Conservation (phyloP, 495 filamentous ascomycete genomes). For the Rusavskia elegans region DNA sequence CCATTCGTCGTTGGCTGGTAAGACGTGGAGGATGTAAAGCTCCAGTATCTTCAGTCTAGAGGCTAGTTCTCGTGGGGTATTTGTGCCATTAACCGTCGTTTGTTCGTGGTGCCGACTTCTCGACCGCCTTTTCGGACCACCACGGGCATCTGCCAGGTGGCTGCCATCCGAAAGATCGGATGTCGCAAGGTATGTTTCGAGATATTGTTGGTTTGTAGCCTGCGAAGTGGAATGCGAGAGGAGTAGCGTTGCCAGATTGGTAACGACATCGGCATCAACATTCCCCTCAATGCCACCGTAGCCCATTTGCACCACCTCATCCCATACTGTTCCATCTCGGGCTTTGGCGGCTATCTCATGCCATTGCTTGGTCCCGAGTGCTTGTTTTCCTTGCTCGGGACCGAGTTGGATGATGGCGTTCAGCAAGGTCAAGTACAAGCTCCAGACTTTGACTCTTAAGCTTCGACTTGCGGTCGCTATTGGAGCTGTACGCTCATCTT, state of each 20-base stretch:
- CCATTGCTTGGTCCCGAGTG: conserved; percentile 76
- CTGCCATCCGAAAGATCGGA: conserved; percentile 48
- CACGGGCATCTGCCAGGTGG: conserved; percentile 12
- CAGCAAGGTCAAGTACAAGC: conserved; percentile 81
- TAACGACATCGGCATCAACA: conserved; percentile 88
- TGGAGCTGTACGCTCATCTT: conserved; percentile 35
- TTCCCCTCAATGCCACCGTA: conserved; percentile 77
- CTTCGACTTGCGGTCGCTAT: conserved; percentile 57
- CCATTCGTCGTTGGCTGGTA: conserved; percentile 85
- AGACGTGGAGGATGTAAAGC: conserved; percentile 82
- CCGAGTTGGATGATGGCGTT: conserved; percentile 81
- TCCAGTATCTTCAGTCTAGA: conserved; percentile 79
- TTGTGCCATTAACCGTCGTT: conserved; percentile 36
- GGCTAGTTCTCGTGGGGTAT: conserved; percentile 61
- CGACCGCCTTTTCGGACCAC: neutral
- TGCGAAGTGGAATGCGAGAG: conserved; percentile 77
- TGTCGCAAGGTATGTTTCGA: conserved; percentile 81
- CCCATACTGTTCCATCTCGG: conserved; percentile 77
- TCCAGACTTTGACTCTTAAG: conserved; percentile 90
- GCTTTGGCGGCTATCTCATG: conserved; percentile 62
- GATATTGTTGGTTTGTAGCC: conserved; percentile 62
- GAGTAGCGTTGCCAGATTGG: conserved; percentile 81
- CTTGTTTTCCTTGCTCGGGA: conserved; percentile 73
- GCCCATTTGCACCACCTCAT: conserved; percentile 70
- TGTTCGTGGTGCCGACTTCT: neutral